Conservation (phyloP, 495 filamentous ascomycete species). For the Talaromyces liani region DNA sequence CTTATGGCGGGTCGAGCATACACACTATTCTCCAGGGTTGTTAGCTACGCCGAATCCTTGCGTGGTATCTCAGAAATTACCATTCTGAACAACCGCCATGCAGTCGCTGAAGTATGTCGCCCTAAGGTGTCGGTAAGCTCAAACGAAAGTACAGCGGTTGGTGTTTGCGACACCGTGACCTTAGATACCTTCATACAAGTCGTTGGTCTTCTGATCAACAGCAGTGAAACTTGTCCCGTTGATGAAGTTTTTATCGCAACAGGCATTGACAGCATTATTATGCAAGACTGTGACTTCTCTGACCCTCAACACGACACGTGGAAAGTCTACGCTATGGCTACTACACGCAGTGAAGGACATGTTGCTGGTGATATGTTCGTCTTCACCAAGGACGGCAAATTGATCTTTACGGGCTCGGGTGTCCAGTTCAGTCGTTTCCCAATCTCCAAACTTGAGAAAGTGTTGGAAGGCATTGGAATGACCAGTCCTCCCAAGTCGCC, state of each 20-base stretch:
- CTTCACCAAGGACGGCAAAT: conserved; percentile 13
- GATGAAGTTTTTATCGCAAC: conserved; percentile 22
- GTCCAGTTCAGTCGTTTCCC: conserved; percentile 16
- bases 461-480: conserved; percentile 13
- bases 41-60: conserved; percentile 20
- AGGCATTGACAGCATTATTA: conserved; percentile 14
- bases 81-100: conserved; percentile 12
- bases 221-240: conserved; percentile 12
- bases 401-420: conserved; percentile 14
- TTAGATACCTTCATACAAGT: conserved; percentile 30
- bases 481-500: background rate
- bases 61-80: conserved; percentile 18
- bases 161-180: conserved; percentile 17
- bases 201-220: conserved; percentile 26
- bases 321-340: conserved; percentile 22
- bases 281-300: conserved; percentile 10
- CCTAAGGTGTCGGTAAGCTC: background rate
- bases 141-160: conserved; percentile 16
- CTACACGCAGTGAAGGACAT: conserved; percentile 10
- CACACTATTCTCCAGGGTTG: conserved; percentile 17
- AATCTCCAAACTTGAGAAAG: conserved; percentile 15
- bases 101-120: conserved; percentile 15
- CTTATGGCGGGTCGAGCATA: conserved; percentile 15
- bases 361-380: conserved; percentile 24
- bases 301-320: conserved; percentile 8